Percentiles rank a stretch among this genome's conserved stretches.
phyloP scores from a whole-genome alignment of 352 stramenopile genomes.

The Phytophthora parvispora region DNA sequence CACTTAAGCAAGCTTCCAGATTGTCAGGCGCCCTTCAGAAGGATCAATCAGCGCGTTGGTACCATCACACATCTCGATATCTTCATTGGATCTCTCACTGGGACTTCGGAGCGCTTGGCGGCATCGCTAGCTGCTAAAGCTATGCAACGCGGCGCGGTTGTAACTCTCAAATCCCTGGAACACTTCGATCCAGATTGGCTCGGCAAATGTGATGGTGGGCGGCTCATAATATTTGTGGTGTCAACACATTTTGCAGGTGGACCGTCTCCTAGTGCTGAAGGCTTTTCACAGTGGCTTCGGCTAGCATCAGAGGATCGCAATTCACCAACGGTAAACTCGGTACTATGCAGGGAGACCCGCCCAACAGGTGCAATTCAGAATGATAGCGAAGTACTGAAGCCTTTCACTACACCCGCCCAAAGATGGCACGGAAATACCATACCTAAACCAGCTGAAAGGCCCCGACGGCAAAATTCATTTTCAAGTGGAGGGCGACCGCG shows the following conservation, averaged over 20 bases:
- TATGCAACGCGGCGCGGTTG: constrained; percentile 53
- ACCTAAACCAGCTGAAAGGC: not conserved
- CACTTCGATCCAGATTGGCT: constrained; percentile 53
- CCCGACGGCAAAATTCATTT: not conserved
- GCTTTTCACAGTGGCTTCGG: constrained; percentile 21
- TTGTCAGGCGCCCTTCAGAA: too few relatives aligned
- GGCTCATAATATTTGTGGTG: constrained; percentile 85
- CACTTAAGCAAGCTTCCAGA: too few relatives aligned
- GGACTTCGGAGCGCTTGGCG: constrained; percentile 92
- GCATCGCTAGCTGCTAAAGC: constrained; percentile 54
- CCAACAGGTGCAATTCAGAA: not conserved
- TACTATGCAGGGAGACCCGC: not conserved
- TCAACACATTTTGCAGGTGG: constrained; percentile 95
- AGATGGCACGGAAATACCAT: not conserved
- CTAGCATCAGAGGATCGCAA: not conserved
- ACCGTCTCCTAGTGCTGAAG: constrained; percentile 59
- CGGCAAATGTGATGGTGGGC: constrained; percentile 33
- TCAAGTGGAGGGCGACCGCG: not conserved
- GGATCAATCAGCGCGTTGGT: too few relatives aligned
- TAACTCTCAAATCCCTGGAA: constrained; percentile 14
- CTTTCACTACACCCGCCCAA: too few relatives aligned
- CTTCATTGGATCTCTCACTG: constrained; percentile 93
- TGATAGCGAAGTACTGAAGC: too few relatives aligned
- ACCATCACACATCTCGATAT: constrained; percentile 62
- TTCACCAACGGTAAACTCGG: not conserved